Percentiles rank a stretch among this genome's conserved stretches.
phyloP scores from a whole-genome alignment of 805 yeast genomes.

The Spathaspora gorwiae region DNA sequence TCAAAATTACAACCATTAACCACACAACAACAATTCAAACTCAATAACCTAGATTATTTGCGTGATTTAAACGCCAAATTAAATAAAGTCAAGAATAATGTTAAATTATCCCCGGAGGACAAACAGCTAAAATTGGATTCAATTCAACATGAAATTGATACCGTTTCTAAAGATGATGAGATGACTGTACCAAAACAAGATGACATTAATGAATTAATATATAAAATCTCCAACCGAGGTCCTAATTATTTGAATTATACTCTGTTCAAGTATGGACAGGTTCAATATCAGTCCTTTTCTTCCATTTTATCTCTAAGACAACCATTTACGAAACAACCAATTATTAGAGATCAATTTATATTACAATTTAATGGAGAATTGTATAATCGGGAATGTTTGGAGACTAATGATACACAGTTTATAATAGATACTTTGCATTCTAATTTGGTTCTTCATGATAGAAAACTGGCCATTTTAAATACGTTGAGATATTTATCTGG shows the following conservation, averaged over 20 bases:
- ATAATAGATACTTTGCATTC: conserved; percentile 35
- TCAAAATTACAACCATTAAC: conserved; percentile 6
- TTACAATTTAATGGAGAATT: conserved; percentile 91
- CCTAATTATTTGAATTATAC: conserved; percentile 45
- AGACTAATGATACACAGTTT: conserved; percentile 60
- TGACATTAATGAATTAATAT: conserved; percentile 22
- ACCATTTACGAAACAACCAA: conserved; percentile 78
- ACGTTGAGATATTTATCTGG: conserved; percentile 56
- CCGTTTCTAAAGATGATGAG: conserved; percentile 4
- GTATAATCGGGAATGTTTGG: conserved; percentile 54
- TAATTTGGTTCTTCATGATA: conserved; percentile 8
- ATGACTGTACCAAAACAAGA: background rate
- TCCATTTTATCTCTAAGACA: conserved; percentile 77
- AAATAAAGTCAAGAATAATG: conserved; percentile 21
- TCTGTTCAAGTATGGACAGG: conserved; percentile 6
- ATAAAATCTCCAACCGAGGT: conserved; percentile 55
- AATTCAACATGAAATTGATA: conserved; percentile 12
- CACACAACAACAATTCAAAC: conserved; percentile 20
- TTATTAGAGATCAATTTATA: conserved; percentile 17
- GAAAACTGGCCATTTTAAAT: conserved; percentile 31
- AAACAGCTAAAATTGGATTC: conserved; percentile 9
- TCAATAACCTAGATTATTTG: conserved; percentile 21
- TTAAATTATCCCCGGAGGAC: conserved; percentile 16
- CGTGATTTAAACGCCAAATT: conserved; percentile 24
- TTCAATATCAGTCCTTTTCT: conserved; percentile 42